Percentiles rank a stretch among this genome's conserved stretches.
These are phyloP conservation scores for Boletellus deceptivus DNA, from an alignment of 1,284 basidiomycete genomes.

Conservation along the genomic window DNA sequence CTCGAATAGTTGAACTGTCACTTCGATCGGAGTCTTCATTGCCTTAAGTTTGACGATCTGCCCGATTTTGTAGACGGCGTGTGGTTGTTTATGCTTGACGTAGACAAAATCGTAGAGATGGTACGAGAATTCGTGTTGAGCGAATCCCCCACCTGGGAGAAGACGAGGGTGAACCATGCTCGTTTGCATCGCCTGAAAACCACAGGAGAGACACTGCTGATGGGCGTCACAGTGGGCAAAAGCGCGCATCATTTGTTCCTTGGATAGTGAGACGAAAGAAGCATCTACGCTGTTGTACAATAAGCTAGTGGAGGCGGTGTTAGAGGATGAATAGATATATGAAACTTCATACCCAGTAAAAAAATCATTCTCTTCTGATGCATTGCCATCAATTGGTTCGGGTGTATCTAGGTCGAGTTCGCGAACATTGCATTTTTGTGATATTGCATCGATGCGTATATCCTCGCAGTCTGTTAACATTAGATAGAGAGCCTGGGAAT, in stretches of 20 bases:
- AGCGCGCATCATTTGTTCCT: slow-evolving; percentile 32
- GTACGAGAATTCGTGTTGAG: slow-evolving; percentile 42
- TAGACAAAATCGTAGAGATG: slow-evolving; percentile 63
- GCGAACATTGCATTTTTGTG: slow-evolving; percentile 51
- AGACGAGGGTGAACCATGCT: slow-evolving; percentile 21
- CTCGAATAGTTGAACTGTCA: slow-evolving; percentile 43
- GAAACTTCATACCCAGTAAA: slow-evolving; percentile 45
- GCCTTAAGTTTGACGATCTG: slow-evolving; percentile 47
- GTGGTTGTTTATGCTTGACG: slow-evolving; percentile 33
- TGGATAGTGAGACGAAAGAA: slow-evolving; percentile 45
- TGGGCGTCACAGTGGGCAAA: slow-evolving; percentile 32
- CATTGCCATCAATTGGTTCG: slow-evolving; percentile 43
- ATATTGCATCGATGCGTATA: slow-evolving; percentile 49
- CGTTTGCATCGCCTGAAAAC: slow-evolving; percentile 30
- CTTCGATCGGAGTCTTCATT: slow-evolving; percentile 21
- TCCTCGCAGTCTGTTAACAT: slow-evolving; percentile 52
- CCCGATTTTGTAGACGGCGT: slow-evolving; percentile 46
- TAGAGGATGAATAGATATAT: neutral
- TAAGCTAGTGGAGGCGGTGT: slow-evolving; percentile 32
- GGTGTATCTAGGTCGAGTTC: slow-evolving; percentile 40
- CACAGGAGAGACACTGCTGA: slow-evolving; percentile 50
- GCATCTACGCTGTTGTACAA: slow-evolving; percentile 45
- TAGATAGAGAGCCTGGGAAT: slow-evolving; percentile 55
- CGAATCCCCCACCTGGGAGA: slow-evolving; percentile 35
- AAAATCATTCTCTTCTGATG: slow-evolving; percentile 46